Evolutionary conservation across 441 rosid species (phyloP).

Genomic region (Theobroma grandiflorum): DNA sequence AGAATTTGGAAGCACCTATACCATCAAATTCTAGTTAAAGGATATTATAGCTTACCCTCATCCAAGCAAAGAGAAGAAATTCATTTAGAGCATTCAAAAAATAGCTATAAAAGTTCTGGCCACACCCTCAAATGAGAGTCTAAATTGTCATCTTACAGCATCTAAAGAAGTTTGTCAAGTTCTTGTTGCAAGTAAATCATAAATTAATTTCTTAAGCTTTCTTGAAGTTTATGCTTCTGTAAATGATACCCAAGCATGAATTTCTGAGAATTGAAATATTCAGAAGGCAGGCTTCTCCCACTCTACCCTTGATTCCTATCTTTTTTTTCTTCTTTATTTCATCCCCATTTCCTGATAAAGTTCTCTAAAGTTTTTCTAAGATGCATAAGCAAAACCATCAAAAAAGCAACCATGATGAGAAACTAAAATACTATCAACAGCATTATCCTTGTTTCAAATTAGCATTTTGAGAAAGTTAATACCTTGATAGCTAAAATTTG

Average conservation of each 20-base stretch:
- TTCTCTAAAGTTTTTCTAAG: neutral
- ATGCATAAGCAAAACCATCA: neutral
- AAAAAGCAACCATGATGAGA: neutral
- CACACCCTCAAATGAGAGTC: slow-evolving; percentile 4
- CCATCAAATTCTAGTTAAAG: neutral
- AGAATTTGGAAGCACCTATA: neutral
- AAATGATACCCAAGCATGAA: neutral
- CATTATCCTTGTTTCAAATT: neutral
- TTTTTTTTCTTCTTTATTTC: neutral
- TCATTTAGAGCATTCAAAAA: neutral
- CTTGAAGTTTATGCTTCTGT: neutral
- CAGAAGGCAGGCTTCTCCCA: neutral
- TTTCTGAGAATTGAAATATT: neutral
- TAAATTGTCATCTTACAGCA: neutral
- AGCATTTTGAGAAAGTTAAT: slow-evolving; percentile 28
- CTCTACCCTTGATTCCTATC: neutral
- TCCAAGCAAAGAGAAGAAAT: neutral
- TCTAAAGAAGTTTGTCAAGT: neutral
- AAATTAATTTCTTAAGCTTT: neutral
- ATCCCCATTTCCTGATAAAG: neutral
- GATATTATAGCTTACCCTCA: neutral
- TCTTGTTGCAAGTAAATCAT: neutral
- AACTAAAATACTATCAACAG: neutral
- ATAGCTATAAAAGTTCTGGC: neutral
- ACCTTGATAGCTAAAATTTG: slow-evolving; percentile 97